Percentiles rank a stretch among this genome's conserved stretches.
Evolutionary conservation across 768 basidiomycete species (phyloP).

Genomic region (Suillus americanus): DNA sequence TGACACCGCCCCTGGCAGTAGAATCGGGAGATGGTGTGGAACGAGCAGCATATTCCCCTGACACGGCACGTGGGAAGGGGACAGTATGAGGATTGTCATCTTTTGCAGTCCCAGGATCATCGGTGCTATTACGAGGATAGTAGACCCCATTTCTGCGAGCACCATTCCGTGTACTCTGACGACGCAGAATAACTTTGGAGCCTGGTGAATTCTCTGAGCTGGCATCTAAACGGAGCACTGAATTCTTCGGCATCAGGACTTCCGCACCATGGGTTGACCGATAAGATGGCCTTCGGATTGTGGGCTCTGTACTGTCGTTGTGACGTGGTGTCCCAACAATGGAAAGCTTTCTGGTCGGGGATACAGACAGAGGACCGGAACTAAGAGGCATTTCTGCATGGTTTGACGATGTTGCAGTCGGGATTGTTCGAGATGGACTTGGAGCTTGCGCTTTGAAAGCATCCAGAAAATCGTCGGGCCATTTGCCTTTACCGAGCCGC

Average conservation of each 20-base stretch:
- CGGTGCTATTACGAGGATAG: slow-evolving; percentile 38
- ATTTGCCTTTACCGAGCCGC: slow-evolving; percentile 74
- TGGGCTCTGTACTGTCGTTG: slow-evolving; percentile 47
- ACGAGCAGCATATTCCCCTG: slow-evolving; percentile 44
- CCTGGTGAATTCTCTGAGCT: slow-evolving; percentile 55
- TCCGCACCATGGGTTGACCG: slow-evolving; percentile 68
- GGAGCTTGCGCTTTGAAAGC: slow-evolving; percentile 41
- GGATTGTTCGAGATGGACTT: slow-evolving; percentile 31
- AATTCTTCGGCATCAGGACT: slow-evolving; percentile 50
- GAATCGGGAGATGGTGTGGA: slow-evolving; percentile 39
- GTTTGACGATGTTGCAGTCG: slow-evolving; percentile 17
- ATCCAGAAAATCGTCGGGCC: slow-evolving; percentile 80
- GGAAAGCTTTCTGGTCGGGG: slow-evolving; percentile 57
- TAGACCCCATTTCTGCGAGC: slow-evolving; percentile 49
- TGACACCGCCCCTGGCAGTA: slow-evolving; percentile 30
- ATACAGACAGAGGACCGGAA: slow-evolving; percentile 39
- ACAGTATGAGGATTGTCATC: slow-evolving; percentile 43
- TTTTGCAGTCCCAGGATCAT: slow-evolving; percentile 32
- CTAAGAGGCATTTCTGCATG: slow-evolving; percentile 17
- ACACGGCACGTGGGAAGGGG: slow-evolving; percentile 65
- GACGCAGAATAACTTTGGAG: slow-evolving; percentile 51
- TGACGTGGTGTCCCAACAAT: slow-evolving; percentile 45
- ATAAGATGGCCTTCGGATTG: slow-evolving; percentile 58
- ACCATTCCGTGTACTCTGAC: slow-evolving; percentile 54
- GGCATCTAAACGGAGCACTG: slow-evolving; percentile 46